Evolutionary conservation across 805 yeast genomes (phyloP), one percentile per base, ranked within the genome.

Genomic region (Ogataea haglerorum): DNA sequence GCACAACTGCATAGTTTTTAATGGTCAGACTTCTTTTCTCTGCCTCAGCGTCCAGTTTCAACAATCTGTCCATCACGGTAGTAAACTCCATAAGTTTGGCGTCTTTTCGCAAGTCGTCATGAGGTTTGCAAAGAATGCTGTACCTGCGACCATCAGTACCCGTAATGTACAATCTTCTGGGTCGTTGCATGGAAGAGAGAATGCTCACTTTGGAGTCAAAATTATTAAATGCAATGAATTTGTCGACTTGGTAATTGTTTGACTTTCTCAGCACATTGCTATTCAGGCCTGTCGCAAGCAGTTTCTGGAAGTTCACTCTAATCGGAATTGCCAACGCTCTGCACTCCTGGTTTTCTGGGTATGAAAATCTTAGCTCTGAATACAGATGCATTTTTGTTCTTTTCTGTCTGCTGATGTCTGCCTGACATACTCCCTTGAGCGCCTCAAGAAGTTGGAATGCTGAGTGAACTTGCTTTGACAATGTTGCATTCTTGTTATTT

Each of bases 91-190:
- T 85, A 38, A 91, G 77, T 52, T 95, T 85, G 4, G 96, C 93
- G 67, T 95, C 99, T 56, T 95, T 95, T 48, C 98, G 68, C 14
- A 95, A 81, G 65, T 93, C 99, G 62, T 93, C 99, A 47, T 80
- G 75, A 7, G 82, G 80, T 57, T 93, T 93, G 52, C 95, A 82
- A 65, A 93, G 72, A 12, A 93, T 71, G 14, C 82, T 75, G 57
- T 90, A 90, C 1, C 67, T 60, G n/a, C 65, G 63, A 7, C 91
- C 90, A 62, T 91, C 86, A 2, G 86, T 78, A 0, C 98, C 99
- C 28, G 76, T 61, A 3, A 91, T 66, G 10, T 77, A 77, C 7
- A 93, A 67, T 48, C 85, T 81, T 51, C 87, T 77, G 0, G 99
- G 99, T 64, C 76, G 80, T 60, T 90, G 97, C 64, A 93, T 70